Percentiles rank a stretch among this genome's conserved stretches.
phyloP scores from a whole-genome alignment of 208 protist species.

The Zelonia costaricensis region DNA sequence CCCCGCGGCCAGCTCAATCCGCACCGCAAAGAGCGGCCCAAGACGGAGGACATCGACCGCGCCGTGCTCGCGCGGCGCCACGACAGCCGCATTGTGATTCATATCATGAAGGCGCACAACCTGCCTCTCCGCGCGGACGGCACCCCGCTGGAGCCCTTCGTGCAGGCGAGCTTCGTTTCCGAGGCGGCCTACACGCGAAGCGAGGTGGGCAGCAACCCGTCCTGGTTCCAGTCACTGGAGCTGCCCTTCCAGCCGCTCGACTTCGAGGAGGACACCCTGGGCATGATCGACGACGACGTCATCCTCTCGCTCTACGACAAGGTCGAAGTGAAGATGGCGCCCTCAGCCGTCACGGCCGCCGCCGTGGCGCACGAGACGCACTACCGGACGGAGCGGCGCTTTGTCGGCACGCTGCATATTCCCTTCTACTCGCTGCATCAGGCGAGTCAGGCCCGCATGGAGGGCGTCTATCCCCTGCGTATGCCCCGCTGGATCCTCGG shows the following conservation, averaged over 20 bases:
- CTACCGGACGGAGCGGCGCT: constrained; percentile 81
- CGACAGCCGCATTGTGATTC: constrained; percentile 70
- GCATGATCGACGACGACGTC: constrained; percentile 85
- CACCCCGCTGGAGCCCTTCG: constrained; percentile 74
- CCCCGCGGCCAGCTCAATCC: constrained; percentile 82
- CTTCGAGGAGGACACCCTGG: constrained; percentile 85
- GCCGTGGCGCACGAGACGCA: constrained; percentile 76
- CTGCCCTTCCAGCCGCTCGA: constrained; percentile 80
- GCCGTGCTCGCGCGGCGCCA: constrained; percentile 46
- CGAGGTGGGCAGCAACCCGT: constrained; percentile 64
- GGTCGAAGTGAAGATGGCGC: constrained; percentile 67
- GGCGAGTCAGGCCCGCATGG: constrained; percentile 62
- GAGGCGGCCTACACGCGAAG: constrained; percentile 72
- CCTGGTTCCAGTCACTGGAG: constrained; percentile 84
- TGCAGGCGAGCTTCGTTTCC: constrained; percentile 75
- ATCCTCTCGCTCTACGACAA: constrained; percentile 82
- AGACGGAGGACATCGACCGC: constrained; percentile 70
- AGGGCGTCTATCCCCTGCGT: constrained; percentile 71
- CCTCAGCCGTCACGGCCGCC: constrained; percentile 37
- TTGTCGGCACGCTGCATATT: constrained; percentile 73
- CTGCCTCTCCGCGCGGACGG: constrained; percentile 69
- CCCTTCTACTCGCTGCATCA: constrained; percentile 81
- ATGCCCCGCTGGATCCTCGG: constrained; percentile 78
- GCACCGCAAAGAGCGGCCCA: constrained; percentile 59
- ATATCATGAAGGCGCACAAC: constrained; percentile 84